Percentiles rank a stretch among this genome's conserved stretches.
Conservation (phyloP, 2,329 filamentous ascomycete genomes). For the Macrophomina tecta region DNA sequence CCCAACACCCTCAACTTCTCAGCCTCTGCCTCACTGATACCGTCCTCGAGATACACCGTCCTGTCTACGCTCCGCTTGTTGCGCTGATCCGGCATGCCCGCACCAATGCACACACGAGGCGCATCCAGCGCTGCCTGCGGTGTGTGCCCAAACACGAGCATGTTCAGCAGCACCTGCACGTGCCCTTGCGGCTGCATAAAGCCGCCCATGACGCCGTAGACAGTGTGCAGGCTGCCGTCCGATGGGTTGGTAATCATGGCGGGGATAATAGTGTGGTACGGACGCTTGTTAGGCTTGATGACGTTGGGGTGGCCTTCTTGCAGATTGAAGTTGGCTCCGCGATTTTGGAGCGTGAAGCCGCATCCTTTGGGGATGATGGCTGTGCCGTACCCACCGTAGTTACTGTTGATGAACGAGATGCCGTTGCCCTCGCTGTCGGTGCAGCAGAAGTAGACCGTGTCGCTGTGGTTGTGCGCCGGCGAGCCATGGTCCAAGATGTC, state of each 20-base stretch:
- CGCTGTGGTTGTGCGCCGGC: conserved; percentile 81
- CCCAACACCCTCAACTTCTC: conserved; percentile 72
- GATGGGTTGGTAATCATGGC: conserved; percentile 80
- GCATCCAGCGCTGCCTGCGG: conserved; percentile 91
- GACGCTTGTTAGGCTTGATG: conserved; percentile 80
- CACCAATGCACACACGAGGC: conserved; percentile 85
- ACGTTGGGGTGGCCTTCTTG: conserved; percentile 71
- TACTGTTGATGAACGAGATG: conserved; percentile 95
- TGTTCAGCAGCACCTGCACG: conserved; percentile 89
- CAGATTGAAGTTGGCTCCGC: conserved; percentile 85
- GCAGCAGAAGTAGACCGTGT: conserved; percentile 93
- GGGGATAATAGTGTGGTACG: conserved; percentile 98
- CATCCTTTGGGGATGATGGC: conserved; percentile 83
- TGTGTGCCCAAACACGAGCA: conserved; percentile 79
- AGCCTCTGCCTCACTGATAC: conserved; percentile 72
- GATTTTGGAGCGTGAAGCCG: conserved; percentile 94
- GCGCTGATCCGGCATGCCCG: conserved; percentile 63
- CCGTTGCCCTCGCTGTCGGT: conserved; percentile 85
- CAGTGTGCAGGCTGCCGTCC: conserved; percentile 78
- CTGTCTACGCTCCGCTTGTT: conserved; percentile 62
- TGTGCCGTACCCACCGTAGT: conserved; percentile 88
- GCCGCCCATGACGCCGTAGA: conserved; percentile 96
- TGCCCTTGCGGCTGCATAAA: conserved; percentile 99
- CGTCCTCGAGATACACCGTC: conserved; percentile 81
- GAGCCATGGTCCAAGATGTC: conserved; percentile 67